These are phyloP conservation scores for Paecilomyces dactylethromorphus DNA, from an alignment of 2,329 filamentous ascomycete genomes.

Conservation along the genomic window DNA sequence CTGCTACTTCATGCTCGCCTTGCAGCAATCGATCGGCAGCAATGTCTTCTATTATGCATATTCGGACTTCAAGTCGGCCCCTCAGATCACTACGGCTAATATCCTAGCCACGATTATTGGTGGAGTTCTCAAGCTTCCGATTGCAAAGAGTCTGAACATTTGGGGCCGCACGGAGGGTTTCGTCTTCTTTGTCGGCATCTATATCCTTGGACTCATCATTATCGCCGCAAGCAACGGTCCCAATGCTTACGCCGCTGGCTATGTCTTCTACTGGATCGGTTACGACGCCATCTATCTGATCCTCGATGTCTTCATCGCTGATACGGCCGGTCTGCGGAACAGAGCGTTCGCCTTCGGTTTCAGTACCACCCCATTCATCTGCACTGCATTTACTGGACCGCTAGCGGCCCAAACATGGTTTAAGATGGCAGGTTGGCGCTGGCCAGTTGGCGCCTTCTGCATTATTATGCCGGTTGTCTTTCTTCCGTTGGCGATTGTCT, in stretches of 20 bases:
- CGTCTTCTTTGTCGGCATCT: constrained; percentile 41
- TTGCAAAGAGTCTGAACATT: constrained; percentile 57
- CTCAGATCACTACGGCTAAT: constrained; percentile 43
- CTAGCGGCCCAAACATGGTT: constrained; percentile 47
- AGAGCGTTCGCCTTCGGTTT: constrained; percentile 56
- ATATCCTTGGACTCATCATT: constrained; percentile 49
- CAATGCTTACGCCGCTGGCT: constrained; percentile 56
- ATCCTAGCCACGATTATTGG: constrained; percentile 52
- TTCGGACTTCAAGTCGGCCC: constrained; percentile 46
- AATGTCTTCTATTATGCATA: constrained; percentile 46
- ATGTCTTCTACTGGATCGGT: constrained; percentile 58
- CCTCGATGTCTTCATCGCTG: constrained; percentile 55
- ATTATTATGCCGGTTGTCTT: constrained; percentile 54
- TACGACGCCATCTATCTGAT: constrained; percentile 49
- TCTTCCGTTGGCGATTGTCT: constrained; percentile 49
- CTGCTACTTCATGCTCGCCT: constrained; percentile 39
- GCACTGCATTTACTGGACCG: constrained; percentile 51
- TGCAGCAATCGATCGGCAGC: constrained; percentile 36
- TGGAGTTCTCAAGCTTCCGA: constrained; percentile 54
- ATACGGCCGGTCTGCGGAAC: constrained; percentile 55
- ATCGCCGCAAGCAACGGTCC: constrained; percentile 57
- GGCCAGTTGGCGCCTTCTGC: constrained; percentile 57
- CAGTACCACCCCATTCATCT: constrained; percentile 55
- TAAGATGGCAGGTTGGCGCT: constrained; percentile 49
- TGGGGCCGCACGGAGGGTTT: constrained; percentile 59